Conservation (phyloP, 768 basidiomycete genomes). For the Auricularia sp. region DNA sequence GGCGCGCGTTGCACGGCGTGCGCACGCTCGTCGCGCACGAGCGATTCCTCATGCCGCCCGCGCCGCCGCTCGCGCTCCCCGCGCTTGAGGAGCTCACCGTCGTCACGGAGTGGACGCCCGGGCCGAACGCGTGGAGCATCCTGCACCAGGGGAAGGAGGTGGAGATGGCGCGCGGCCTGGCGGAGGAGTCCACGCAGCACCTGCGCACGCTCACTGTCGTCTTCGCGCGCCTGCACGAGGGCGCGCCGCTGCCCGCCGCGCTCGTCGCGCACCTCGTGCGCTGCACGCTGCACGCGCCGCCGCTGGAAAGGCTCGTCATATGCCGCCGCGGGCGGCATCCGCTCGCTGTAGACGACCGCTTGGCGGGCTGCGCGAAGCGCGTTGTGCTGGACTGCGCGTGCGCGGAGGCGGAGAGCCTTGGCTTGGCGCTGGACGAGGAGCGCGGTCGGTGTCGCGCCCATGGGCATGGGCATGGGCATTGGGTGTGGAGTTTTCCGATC, state of each 20-base stretch:
- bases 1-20: not conserved
- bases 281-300: not conserved
- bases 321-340: not conserved
- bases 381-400: not conserved
- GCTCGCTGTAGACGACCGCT: not conserved
- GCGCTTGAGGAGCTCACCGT: not conserved
- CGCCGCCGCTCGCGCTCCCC: not conserved
- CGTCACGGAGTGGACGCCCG: not conserved
- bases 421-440: not conserved
- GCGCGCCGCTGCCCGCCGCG: not conserved
- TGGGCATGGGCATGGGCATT: not conserved
- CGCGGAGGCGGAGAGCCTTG: not conserved
- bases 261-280: not conserved
- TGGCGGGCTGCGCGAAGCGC: not conserved
- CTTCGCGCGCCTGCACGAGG: not conserved
- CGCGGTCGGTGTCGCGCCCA: not conserved
- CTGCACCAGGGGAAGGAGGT: no score
- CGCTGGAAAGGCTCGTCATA: not conserved
- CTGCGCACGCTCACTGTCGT: not conserved
- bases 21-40: not conserved
- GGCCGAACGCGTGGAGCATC: not conserved
- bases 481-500: not conserved
- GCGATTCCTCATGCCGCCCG: not conserved
- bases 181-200: not conserved
- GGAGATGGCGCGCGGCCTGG: no score